Base-by-base conservation (phyloP, 176 grass and related monocot genomes). In the barley (Hordeum vulgare) region DNA sequence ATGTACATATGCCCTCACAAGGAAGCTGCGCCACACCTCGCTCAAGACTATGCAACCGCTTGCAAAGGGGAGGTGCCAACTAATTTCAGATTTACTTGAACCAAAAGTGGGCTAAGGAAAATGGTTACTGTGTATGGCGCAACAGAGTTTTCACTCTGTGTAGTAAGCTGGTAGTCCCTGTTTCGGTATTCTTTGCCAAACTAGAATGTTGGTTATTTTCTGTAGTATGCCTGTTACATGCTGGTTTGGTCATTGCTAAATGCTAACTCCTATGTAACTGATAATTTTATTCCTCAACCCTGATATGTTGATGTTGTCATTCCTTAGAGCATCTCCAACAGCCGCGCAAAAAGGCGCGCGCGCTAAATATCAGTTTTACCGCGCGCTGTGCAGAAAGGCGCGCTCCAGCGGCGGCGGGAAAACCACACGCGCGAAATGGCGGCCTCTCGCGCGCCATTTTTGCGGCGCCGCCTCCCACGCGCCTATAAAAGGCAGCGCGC, bases 1-100 rank as follows among this genome's bases (percentile, higher is more conserved):
- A 91, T 77, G 66, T 81, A n/a, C 75, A 33, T 91, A 21, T 23
- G 7, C 10, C 89, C 61, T 47, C 40, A 69, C 60, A 62, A 77
- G 64, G 31, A 84, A 27, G 29, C 11, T 11, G 79, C 69, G 3
- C 85, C 76, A 1, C 69, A 61, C n/a, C 68, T 75, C 1, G 54
- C 37, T 65, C 58, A 81, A 58, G 85, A 71, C 18, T 75, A 81
- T 40, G 13, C 42, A 3, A 26, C 33, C 23, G 41, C 77, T 66
- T 74, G 57, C 20, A 28, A 15, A 66, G 45, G 41, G 44, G 11
- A 68, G 29, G 1, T 77, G 23, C 34, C 83, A 1, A 4, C 23
- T 14, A 71, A 33, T n/a, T 71, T 71, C 9, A 71, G 0, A 29
- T 40, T 59, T 41, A 0, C 13, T 29, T 20, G 66, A 42, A 59